Conservation (phyloP, 2,329 filamentous ascomycete species). For the Penicillium griseofulvum region DNA sequence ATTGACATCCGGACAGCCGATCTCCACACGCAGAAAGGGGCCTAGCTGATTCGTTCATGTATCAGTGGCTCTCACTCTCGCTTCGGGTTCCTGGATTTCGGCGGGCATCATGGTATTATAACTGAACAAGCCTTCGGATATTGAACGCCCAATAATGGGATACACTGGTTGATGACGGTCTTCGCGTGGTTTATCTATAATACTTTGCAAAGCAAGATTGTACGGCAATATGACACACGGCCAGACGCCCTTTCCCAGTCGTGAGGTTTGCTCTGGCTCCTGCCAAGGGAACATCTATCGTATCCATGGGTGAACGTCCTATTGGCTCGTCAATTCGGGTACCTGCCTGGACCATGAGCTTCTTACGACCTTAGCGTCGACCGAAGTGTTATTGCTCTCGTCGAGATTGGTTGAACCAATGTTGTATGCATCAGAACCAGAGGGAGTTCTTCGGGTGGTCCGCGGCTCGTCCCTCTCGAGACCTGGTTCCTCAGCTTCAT, state of each 20-base stretch:
- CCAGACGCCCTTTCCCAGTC: background rate
- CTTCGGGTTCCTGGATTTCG: too few relatives aligned
- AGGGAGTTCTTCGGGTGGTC: slow-evolving; percentile 12
- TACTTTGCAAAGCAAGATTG: too few relatives aligned
- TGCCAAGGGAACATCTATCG: slow-evolving; percentile 12
- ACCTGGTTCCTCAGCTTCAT: background rate
- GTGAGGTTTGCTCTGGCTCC: background rate
- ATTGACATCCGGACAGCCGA: slow-evolving; percentile 1
- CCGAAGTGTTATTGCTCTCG: slow-evolving; percentile 3
- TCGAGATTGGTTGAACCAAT: slow-evolving; percentile 9
- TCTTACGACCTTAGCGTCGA: background rate
- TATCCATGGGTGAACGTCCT: slow-evolving; percentile 11
- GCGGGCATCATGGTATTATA: too few relatives aligned
- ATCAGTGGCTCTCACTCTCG: too few relatives aligned
- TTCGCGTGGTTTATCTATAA: background rate
- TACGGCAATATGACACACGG: background rate
- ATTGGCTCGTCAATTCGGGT: slow-evolving; percentile 1
- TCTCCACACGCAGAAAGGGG: background rate
- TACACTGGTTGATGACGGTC: background rate
- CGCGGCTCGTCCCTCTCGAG: slow-evolving; percentile 1
- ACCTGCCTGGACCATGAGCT: background rate
- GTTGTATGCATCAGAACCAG: slow-evolving; percentile 26
- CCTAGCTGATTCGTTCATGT: background rate
- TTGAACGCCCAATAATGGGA: background rate
- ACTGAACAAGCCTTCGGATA: background rate